These are phyloP conservation scores for Cydonia oblonga DNA, from an alignment of 331 rosid species.

Conservation along the genomic window DNA sequence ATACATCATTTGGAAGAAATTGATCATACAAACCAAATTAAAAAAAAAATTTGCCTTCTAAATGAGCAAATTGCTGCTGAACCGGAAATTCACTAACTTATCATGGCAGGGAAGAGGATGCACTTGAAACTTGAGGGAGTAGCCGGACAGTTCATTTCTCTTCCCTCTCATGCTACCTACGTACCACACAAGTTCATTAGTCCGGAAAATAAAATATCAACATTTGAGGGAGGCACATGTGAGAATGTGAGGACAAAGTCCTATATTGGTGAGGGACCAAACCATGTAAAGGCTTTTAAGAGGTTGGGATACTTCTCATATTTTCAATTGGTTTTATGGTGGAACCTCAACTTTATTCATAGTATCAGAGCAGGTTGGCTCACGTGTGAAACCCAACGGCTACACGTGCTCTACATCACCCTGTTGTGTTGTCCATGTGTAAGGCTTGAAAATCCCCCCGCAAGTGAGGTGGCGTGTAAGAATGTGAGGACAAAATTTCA, in stretches of 20 bases:
- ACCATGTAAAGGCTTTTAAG: no score
- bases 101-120: background rate
- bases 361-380: no score
- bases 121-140: background rate
- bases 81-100: background rate
- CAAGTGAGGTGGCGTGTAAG: no score
- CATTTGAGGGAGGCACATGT: background rate
- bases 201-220: background rate
- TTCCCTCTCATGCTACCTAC: background rate
- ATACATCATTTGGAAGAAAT: background rate
- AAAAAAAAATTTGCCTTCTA: background rate
- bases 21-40: background rate
- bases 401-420: no score
- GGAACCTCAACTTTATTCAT: no score
- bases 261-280: no score
- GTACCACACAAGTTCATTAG: background rate
- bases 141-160: background rate
- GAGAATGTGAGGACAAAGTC: background rate
- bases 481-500: no score
- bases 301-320: accelerated
- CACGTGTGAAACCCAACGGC: no score
- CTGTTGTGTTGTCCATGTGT: no score
- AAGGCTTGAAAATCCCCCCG: no score
- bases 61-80: background rate
- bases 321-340: no score